Conservation (phyloP, 352 stramenopile genomes). For the Thalassiosira exigua region DNA sequence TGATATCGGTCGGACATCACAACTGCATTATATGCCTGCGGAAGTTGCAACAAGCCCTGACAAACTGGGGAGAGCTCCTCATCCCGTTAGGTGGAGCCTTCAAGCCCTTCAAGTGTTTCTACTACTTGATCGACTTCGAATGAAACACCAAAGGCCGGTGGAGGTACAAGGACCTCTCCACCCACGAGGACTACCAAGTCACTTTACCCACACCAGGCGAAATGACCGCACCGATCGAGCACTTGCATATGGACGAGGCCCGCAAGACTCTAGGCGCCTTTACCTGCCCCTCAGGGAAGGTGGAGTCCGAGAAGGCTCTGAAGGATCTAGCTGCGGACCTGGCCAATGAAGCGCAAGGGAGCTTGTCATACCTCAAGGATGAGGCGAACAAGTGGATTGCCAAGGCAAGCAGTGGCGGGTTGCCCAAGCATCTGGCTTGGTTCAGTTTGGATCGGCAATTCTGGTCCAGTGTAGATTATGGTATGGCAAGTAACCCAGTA, state of each 20-base stretch:
- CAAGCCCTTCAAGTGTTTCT: conserved; percentile 10
- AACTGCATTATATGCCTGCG: conserved; percentile 6
- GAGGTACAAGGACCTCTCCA: not conserved
- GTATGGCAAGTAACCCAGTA: not conserved
- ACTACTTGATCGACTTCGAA: conserved; percentile 1
- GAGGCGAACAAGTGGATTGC: conserved; percentile 21
- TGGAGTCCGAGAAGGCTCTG: too few relatives aligned
- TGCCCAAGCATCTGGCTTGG: not conserved
- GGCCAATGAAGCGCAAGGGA: too few relatives aligned
- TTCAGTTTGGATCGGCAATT: not conserved
- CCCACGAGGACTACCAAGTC: not conserved
- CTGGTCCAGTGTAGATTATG: not conserved
- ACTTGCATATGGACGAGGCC: not conserved
- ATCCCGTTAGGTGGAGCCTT: not conserved
- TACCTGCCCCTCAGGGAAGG: conserved; percentile 3
- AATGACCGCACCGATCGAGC: not conserved
- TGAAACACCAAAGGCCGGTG: not conserved
- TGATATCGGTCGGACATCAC: conserved; percentile 5
- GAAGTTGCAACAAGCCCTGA: not conserved
- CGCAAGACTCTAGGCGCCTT: conserved; percentile 22
- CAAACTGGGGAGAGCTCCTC: conserved; percentile 1
- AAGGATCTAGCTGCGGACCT: too few relatives aligned
- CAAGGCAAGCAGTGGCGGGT: not conserved
- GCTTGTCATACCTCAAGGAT: conserved; percentile 6
- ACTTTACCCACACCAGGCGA: not conserved